Percentiles rank a stretch among this genome's conserved stretches.
Conservation (phyloP, 768 basidiomycete genomes). For the Ephemerocybe angulata region DNA sequence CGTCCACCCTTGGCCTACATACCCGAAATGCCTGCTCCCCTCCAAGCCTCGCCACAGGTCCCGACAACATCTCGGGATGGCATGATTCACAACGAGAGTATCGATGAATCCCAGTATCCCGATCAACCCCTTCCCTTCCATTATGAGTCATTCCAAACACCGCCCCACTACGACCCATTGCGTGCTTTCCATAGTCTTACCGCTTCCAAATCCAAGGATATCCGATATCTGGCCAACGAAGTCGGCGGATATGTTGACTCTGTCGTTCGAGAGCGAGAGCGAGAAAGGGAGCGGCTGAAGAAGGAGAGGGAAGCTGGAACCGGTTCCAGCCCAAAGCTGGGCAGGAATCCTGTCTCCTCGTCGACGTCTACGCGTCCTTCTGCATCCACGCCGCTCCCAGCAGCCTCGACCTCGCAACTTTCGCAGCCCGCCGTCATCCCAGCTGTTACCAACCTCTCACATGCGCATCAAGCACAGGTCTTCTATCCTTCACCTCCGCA, state of each 20-base stretch:
- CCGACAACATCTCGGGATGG: background rate
- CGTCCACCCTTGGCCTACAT: conserved; percentile 46
- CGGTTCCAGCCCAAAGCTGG: conserved; percentile 31
- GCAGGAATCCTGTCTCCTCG: conserved; percentile 22
- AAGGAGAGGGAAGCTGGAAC: conserved; percentile 54
- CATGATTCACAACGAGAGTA: conserved; percentile 31
- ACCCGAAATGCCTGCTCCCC: conserved; percentile 61
- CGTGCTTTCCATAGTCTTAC: conserved; percentile 49
- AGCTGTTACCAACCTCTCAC: conserved; percentile 18
- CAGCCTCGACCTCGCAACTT: background rate
- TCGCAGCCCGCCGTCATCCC: conserved; percentile 17
- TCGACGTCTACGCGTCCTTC: background rate
- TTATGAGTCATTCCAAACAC: conserved; percentile 3
- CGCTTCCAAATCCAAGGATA: conserved; percentile 45
- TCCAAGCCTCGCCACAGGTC: conserved; percentile 50
- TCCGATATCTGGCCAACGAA: conserved; percentile 54
- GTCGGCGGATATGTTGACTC: conserved; percentile 71
- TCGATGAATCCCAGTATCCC: conserved; percentile 12
- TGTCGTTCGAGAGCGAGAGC: conserved; percentile 71
- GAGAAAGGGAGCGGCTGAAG: conserved; percentile 70
- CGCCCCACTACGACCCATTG: conserved; percentile 18
- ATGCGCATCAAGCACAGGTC: conserved; percentile 27
- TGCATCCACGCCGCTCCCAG: conserved; percentile 3
- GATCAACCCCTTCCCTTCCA: conserved; percentile 18
- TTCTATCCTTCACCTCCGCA: conserved; percentile 67